Evolutionary conservation across 2,329 filamentous ascomycete species (phyloP).

Genomic region (Fusarium subglutinans): DNA sequence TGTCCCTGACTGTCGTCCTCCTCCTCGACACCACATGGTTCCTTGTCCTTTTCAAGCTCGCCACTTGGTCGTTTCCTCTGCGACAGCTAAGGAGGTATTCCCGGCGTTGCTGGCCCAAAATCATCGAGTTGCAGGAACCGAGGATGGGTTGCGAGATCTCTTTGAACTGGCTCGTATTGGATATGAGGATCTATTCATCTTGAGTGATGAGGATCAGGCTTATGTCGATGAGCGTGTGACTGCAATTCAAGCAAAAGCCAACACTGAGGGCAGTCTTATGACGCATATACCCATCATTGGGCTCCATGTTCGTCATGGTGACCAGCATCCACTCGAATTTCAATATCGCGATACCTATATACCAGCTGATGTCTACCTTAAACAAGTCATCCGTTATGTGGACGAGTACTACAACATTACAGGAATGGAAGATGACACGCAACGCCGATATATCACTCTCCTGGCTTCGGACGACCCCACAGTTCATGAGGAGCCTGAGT

Average conservation of each 20-base stretch:
- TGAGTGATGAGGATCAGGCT: constrained; percentile 70
- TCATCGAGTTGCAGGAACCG: constrained; percentile 38
- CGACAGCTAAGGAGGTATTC: constrained; percentile 72
- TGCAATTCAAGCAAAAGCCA: constrained; percentile 61
- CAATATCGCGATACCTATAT: constrained; percentile 83
- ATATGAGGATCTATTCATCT: constrained; percentile 78
- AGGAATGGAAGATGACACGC: constrained; percentile 48
- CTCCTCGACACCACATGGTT: constrained; percentile 78
- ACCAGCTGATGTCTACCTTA: constrained; percentile 74
- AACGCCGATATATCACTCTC: constrained; percentile 61
- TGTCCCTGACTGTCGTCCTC: constrained; percentile 71
- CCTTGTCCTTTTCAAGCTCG: constrained; percentile 81
- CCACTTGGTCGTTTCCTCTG: constrained; percentile 78
- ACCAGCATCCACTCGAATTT: constrained; percentile 78
- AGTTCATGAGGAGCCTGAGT: constrained; percentile 73
- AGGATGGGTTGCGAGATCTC: constrained; percentile 58
- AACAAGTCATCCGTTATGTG: constrained; percentile 66
- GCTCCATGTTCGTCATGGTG: constrained; percentile 82
- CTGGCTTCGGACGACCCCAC: constrained; percentile 85
- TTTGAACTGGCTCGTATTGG: constrained; percentile 75
- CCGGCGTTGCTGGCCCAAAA: constrained; percentile 59
- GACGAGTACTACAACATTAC: constrained; percentile 58
- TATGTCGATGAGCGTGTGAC: constrained; percentile 70
- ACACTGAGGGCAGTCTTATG: constrained; percentile 53
- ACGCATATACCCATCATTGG: constrained; percentile 61